These are phyloP conservation scores for Sophora flavescens DNA, from an alignment of 306 rosid species.

Conservation along the genomic window DNA sequence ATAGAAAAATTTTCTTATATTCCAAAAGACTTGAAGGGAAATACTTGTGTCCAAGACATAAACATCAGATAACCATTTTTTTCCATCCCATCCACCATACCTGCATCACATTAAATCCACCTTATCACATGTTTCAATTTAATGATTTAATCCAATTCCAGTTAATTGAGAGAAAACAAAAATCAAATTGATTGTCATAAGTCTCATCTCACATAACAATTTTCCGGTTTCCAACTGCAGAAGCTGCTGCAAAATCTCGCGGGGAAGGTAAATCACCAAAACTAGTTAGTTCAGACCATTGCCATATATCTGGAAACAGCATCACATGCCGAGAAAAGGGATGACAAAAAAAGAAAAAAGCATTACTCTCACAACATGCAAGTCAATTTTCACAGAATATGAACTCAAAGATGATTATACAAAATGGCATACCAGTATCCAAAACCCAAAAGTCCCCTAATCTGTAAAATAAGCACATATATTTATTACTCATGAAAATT, in stretches of 20 bases:
- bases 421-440: slow-evolving; percentile 80
- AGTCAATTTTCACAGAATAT: slow-evolving; percentile 9
- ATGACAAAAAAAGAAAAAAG: slow-evolving; percentile 20
- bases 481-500: not conserved
- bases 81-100: slow-evolving; percentile 99
- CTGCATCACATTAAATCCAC: slow-evolving; percentile 56
- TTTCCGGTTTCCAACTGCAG: slow-evolving; percentile 89
- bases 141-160: slow-evolving; percentile 35
- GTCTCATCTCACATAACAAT: slow-evolving; percentile 89
- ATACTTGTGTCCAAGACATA: slow-evolving; percentile 95
- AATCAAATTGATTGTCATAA: slow-evolving; percentile 16
- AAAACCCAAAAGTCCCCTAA: slow-evolving; percentile 99
- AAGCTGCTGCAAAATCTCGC: slow-evolving; percentile 93
- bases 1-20: slow-evolving; percentile 6
- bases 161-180: not conserved
- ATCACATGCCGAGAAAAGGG: slow-evolving; percentile 17
- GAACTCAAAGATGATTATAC: slow-evolving; percentile 16
- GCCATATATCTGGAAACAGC: slow-evolving; percentile 87
- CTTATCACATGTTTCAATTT: slow-evolving; percentile 37
- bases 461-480: slow-evolving; percentile 58
- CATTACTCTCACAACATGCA: slow-evolving; percentile 31
- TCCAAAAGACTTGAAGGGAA: slow-evolving; percentile 36
- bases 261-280: slow-evolving; percentile 95
- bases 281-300: slow-evolving; percentile 96
- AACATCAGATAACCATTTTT: slow-evolving; percentile 94